Evolutionary conservation across 1,284 basidiomycete genomes (phyloP).

Genomic region (Rhizopogon parksii): DNA sequence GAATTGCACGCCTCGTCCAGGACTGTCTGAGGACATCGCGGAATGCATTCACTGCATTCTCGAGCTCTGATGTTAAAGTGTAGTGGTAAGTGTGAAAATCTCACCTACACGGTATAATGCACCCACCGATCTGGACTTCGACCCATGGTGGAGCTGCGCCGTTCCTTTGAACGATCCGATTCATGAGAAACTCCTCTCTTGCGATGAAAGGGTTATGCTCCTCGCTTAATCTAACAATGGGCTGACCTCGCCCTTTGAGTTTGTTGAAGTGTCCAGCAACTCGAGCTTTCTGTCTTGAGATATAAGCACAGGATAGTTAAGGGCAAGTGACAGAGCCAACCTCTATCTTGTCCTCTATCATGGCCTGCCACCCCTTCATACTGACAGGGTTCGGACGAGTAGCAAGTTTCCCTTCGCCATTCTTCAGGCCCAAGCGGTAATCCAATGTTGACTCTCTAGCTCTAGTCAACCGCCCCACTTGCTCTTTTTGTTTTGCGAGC

Average conservation of each 20-base stretch:
- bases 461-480: slow-evolving; percentile 51
- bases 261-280: slow-evolving; percentile 64
- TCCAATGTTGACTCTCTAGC: slow-evolving; percentile 73
- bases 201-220: slow-evolving; percentile 78
- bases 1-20: slow-evolving; percentile 62
- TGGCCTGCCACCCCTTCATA: slow-evolving; percentile 66
- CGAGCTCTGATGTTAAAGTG: slow-evolving; percentile 41
- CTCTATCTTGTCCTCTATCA: slow-evolving; percentile 79
- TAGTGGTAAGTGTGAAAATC: slow-evolving; percentile 14
- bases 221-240: slow-evolving; percentile 52
- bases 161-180: slow-evolving; percentile 80
- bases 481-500: slow-evolving; percentile 43
- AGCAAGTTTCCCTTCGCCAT: slow-evolving; percentile 17
- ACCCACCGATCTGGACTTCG: slow-evolving; percentile 69
- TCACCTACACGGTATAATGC: background rate
- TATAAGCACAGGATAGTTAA: background rate
- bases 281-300: slow-evolving; percentile 48
- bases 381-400: slow-evolving; percentile 48
- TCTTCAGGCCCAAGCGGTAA: slow-evolving; percentile 55
- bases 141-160: slow-evolving; percentile 90
- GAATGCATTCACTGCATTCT: slow-evolving; percentile 54
- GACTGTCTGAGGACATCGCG: slow-evolving; percentile 55
- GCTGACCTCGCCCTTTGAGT: slow-evolving; percentile 73
- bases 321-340: slow-evolving; percentile 27
- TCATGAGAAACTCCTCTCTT: slow-evolving; percentile 80